Evolutionary conservation across 495 filamentous ascomycete genomes (phyloP), one percentile per base, ranked within the genome.

Genomic region (Diplogelasinospora grovesii): DNA sequence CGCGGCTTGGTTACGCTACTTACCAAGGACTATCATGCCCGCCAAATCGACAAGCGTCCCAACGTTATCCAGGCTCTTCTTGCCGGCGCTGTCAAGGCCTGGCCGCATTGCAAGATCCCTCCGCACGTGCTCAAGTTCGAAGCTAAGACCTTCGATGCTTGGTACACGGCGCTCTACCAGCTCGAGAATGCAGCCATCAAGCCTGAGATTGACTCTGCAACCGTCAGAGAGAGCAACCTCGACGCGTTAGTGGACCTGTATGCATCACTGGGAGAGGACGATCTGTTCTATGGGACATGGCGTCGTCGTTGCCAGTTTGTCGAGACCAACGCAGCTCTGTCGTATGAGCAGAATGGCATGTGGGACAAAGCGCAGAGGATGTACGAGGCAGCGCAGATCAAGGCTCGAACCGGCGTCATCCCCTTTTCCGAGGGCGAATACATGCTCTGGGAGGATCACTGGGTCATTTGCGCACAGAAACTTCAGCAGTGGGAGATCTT

Each of bases 381-480:
- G 66, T 99, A 96, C 61, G 93, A 99, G 56, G 81, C 78, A 29
- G 93, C 92, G 0, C 93, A 97, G 63, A 89, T 96, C 58, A 99
- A 95, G 60, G 90, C 93, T 29, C 78, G 93, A 24, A 95, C 87
- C 1, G 90, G 89, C 21, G 83, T 84, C 10, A 78, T 95, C 45
- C 89, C 93, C 2, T 96, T 95, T 66, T 96, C 92, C 1, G 85
- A 93, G 49, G 87, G 81, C 10, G 93, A 99, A 65, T 99, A 99
- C 57, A 94, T 92, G 77, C 73, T 99, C 1, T 99, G 93, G 93
- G 93, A 99, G 63, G 93, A 99, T 60, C 93, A 99, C 49, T 99
- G 93, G 93, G 77, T 97, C 23, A 74, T 93, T 27, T 97, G 93
- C 56, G 92, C 90, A 2, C 86, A 97, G 63, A 99, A 97, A 67